Percentiles rank a stretch among this genome's conserved stretches.
These are phyloP conservation scores for Puccinia brachypodii DNA, from an alignment of 1,284 basidiomycete species.

Conservation along the genomic window DNA sequence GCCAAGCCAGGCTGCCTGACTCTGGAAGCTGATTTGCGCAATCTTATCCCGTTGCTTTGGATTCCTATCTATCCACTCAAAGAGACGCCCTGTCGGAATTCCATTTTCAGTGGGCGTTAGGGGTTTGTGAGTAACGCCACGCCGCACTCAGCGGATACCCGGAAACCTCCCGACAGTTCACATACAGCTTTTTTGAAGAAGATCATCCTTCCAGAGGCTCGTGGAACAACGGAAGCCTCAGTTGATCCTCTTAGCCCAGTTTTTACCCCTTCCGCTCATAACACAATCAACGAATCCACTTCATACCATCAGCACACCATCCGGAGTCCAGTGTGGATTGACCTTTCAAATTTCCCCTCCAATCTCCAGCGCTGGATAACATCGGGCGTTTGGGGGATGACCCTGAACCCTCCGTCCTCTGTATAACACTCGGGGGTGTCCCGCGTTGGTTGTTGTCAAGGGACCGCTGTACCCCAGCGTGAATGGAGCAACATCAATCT, in stretches of 20 bases:
- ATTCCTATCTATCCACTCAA: neutral
- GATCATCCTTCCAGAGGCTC: neutral
- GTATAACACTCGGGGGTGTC: neutral
- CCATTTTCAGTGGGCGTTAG: neutral
- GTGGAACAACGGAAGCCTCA: neutral
- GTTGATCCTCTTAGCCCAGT: neutral
- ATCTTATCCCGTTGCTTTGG: neutral
- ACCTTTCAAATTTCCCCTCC: neutral
- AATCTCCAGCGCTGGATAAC: neutral
- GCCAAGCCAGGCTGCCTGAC: no score
- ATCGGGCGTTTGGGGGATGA: neutral
- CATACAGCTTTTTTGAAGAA: neutral
- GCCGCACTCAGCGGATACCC: neutral
- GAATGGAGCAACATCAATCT: neutral
- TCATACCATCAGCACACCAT: neutral
- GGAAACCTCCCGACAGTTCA: neutral
- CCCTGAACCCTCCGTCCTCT: conserved; percentile 6
- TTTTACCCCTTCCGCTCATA: neutral
- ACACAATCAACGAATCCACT: neutral
- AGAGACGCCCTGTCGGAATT: neutral
- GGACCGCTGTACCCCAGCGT: conserved; percentile 12
- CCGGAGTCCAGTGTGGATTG: neutral
- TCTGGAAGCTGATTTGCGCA: neutral
- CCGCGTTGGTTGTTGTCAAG: conserved; percentile 12
- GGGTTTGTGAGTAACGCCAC: neutral